Percentiles rank a stretch among this genome's conserved stretches.
These are phyloP conservation scores for Theileria annulata DNA, from an alignment of 169 alveolate species.

Conservation along the genomic window DNA sequence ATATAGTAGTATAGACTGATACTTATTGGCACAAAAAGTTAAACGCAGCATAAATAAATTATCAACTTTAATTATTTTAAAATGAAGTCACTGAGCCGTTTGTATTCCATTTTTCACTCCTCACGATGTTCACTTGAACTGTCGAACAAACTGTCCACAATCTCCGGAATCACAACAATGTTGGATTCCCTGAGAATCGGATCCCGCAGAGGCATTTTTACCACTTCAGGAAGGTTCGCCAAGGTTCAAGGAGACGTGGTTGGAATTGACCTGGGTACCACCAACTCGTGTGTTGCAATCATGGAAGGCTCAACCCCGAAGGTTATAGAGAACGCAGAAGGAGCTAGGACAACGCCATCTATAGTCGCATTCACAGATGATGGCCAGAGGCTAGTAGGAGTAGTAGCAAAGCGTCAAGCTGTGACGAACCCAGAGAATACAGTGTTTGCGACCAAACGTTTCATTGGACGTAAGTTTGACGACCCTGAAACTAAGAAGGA, in stretches of 20 bases:
- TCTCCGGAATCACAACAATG: slow-evolving; percentile 1
- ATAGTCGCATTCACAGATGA: slow-evolving; percentile 96
- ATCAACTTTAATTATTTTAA: not conserved
- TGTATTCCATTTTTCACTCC: not conserved
- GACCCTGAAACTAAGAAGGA: slow-evolving; percentile 97
- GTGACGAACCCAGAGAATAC: slow-evolving; percentile 96
- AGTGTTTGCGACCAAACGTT: slow-evolving; percentile 93
- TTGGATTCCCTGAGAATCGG: not conserved
- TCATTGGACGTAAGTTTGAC: slow-evolving; percentile 94
- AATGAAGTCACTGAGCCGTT: slow-evolving; percentile 18
- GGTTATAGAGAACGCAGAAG: slow-evolving; percentile 95
- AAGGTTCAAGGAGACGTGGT: slow-evolving; percentile 87
- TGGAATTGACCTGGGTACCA: slow-evolving; percentile 99
- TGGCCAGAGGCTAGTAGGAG: slow-evolving; percentile 94
- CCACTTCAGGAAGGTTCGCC: slow-evolving; percentile 27
- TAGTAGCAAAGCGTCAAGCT: slow-evolving; percentile 96
- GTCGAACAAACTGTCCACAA: slow-evolving; percentile 2
- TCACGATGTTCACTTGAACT: not conserved
- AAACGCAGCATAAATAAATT: not conserved
- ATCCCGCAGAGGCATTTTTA: slow-evolving; percentile 19
- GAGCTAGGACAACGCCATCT: slow-evolving; percentile 97
- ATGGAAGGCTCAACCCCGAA: slow-evolving; percentile 97
- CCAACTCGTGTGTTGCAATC: slow-evolving; percentile 98
- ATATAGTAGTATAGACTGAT: not conserved
- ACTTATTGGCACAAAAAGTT: not conserved